phyloP scores from a whole-genome alignment of 495 filamentous ascomycete genomes.

The Zalerion maritima region DNA sequence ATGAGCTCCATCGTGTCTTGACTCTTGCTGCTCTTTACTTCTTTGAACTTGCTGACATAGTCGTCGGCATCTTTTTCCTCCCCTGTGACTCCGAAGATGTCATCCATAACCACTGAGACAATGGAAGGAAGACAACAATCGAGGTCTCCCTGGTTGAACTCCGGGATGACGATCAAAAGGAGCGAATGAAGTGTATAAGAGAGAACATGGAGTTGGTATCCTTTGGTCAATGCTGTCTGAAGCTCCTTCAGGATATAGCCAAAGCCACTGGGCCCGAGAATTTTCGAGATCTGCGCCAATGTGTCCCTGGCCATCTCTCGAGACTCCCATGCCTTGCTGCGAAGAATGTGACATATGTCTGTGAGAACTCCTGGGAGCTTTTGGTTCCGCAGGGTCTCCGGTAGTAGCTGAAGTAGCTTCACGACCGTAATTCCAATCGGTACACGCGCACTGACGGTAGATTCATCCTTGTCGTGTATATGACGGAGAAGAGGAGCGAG shows the following conservation, averaged over 20 bases:
- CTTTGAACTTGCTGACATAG: conserved; percentile 89
- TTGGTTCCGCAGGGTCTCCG: conserved; percentile 50
- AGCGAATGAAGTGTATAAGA: conserved; percentile 93
- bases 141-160: conserved; percentile 65
- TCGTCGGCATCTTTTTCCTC: conserved; percentile 96
- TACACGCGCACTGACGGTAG: conserved; percentile 77
- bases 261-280: conserved; percentile 71
- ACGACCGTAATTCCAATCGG: conserved; percentile 75
- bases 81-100: conserved; percentile 90
- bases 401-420: conserved; percentile 71
- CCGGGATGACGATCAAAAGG: conserved; percentile 56
- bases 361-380: conserved; percentile 70
- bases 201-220: conserved; percentile 88
- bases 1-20: conserved; percentile 94
- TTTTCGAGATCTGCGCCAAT: conserved; percentile 59
- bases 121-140: conserved; percentile 77
- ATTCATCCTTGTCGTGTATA: conserved; percentile 86
- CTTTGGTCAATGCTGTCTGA: conserved; percentile 59
- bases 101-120: conserved; percentile 82
- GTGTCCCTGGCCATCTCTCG: conserved; percentile 84
- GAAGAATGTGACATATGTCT: conserved; percentile 82
- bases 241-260: conserved; percentile 90
- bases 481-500: conserved; percentile 63
- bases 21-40: conserved; percentile 94
- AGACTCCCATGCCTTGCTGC: conserved; percentile 75